Base-by-base conservation (phyloP, 2,329 filamentous ascomycete genomes). In the Cladosporium austrohemisphaericum region DNA sequence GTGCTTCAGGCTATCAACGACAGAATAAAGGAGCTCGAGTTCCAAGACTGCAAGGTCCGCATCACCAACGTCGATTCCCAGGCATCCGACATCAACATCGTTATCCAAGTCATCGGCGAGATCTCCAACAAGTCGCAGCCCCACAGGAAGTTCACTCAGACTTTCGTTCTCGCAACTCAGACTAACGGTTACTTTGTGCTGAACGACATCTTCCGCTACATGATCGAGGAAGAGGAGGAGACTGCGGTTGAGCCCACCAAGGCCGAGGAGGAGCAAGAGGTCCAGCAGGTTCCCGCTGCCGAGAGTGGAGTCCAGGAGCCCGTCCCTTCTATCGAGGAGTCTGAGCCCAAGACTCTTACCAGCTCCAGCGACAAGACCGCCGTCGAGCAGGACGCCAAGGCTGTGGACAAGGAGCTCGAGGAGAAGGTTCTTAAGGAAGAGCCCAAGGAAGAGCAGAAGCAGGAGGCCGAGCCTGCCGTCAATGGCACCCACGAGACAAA, bases 41-140 rank as follows among this genome's bases (percentile, higher is more conserved):
- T 95, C 77, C 88, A 95, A 69, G 90, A 97, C 70, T 94, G 88
- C 82, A 98, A 98, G 76, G 92, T 98, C 64, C 89, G 93, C 67
- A 88, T 98, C 61, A 87, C 92, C 70, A 98, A 98, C 65, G 93
- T 98, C 64, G 93, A 98, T 71, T 92, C 91, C 14, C 92, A 98
- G 73, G 85, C 86, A 55, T 96, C 92, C 8, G 86, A 84, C 68
- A 83, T 91, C 54, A 94, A 91, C 74, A 97, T 98, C 60, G 84
- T 98, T 61, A 94, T 98, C 64, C 91, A 95, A 71, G 93, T 97
- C 62, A 96, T 98, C 66, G 93, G 93, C 57, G 92, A 97, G 73
- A 94, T 93, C 63, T 95, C 91, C 63, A 96, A 95, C 81, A 94
- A 94, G 71, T 83, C 82, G 41, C 84, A 85, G 56, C 88, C 93